Conservation (phyloP, 331 rosid genomes). For the Acacia pycnantha region DNA sequence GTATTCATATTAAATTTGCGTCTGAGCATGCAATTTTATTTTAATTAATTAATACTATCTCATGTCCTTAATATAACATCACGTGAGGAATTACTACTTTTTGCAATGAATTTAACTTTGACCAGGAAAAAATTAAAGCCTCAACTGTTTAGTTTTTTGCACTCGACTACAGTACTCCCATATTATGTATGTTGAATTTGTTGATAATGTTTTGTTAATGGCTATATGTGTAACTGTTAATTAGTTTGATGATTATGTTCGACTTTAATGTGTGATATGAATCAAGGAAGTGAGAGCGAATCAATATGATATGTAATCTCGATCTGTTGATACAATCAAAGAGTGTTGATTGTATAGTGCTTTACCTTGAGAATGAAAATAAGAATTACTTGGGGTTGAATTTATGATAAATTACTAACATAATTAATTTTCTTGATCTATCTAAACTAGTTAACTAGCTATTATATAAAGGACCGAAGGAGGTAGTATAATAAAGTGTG, state of each 20-base stretch:
- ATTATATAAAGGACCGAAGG: too few species aligned
- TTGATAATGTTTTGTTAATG: not conserved
- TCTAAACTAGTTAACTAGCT: too few species aligned
- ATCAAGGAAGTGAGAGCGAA: not conserved
- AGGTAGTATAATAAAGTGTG: not conserved
- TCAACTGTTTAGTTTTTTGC: not conserved
- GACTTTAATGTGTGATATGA: not conserved
- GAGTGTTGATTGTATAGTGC: not conserved
- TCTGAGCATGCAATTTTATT: not conserved
- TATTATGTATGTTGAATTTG: not conserved
- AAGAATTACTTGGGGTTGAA: too few species aligned
- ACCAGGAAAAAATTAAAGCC: not conserved
- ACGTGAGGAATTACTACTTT: not conserved
- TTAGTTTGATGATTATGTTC: not conserved
- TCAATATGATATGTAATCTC: not conserved
- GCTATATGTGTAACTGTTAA: not conserved
- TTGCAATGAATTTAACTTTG: not conserved
- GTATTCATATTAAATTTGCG: slow-evolving; percentile 1
- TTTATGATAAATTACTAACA: too few species aligned
- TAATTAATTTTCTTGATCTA: too few species aligned
- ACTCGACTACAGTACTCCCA: not conserved
- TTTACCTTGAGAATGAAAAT: not conserved
- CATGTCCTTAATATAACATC: not conserved
- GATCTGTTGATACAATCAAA: too few species aligned
- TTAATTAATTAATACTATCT: not conserved